phyloP scores from a whole-genome alignment of 768 basidiomycete species.

The Kondoa subrosea region DNA sequence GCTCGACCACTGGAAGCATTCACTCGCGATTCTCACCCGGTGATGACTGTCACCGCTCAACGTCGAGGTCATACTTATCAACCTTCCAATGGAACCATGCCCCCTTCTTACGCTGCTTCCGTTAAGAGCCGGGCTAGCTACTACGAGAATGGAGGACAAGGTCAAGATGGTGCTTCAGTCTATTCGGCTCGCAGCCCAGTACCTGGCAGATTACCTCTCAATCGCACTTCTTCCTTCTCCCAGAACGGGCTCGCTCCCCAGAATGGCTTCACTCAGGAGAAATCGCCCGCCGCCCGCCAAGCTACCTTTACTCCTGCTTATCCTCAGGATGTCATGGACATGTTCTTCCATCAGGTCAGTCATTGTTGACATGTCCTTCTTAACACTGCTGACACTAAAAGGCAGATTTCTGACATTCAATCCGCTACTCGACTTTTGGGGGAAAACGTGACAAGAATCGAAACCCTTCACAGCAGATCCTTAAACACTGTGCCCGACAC shows the following conservation, averaged over 20 bases:
- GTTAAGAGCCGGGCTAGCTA: not conserved
- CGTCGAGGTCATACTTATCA: not conserved
- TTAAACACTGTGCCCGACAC: constrained; percentile 60
- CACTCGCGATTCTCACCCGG: too few relatives aligned
- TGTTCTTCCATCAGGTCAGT: not conserved
- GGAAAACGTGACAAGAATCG: constrained; percentile 33
- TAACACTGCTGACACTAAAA: not conserved
- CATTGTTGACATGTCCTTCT: too few relatives aligned
- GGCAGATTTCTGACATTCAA: constrained; percentile 7
- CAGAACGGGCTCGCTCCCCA: not conserved
- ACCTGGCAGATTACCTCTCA: not conserved
- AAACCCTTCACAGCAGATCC: constrained; percentile 56
- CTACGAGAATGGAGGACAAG: too few relatives aligned
- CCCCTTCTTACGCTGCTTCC: not conserved
- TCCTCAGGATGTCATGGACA: not conserved
- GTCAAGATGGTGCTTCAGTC: not conserved
- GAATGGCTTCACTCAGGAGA: not conserved
- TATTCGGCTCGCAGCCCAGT: constrained; percentile 3
- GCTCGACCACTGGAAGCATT: too few relatives aligned
- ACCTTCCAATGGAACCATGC: not conserved
- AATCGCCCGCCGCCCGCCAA: not conserved
- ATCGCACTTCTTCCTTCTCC: not conserved
- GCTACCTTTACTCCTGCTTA: not conserved
- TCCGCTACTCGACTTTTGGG: constrained; percentile 6
- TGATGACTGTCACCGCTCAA: not conserved